Conservation (phyloP, 768 basidiomycete genomes). For the Baorangia bicolor region DNA sequence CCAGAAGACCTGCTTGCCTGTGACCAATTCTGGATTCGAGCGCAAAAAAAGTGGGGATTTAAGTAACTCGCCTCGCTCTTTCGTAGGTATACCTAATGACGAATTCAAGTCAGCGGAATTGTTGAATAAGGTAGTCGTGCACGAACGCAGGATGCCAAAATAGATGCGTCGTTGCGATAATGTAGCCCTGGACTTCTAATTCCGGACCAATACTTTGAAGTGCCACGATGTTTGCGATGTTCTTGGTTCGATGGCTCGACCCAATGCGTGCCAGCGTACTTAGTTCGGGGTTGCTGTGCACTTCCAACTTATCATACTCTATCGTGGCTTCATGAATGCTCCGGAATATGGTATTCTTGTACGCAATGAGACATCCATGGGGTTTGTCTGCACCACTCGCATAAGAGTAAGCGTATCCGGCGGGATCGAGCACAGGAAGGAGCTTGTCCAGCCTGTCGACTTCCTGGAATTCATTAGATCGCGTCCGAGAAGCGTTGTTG, state of each 20-base stretch:
- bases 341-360: slow-evolving; percentile 51
- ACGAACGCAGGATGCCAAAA: slow-evolving; percentile 92
- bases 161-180: slow-evolving; percentile 87
- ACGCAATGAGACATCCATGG: slow-evolving; percentile 86
- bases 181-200: slow-evolving; percentile 46
- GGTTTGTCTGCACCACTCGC: slow-evolving; percentile 72
- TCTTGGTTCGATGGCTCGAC: slow-evolving; percentile 68
- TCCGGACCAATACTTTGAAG: slow-evolving; percentile 45
- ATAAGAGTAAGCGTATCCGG: slow-evolving; percentile 64
- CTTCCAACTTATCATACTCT: slow-evolving; percentile 65
- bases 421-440: slow-evolving; percentile 60
- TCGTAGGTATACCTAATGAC: slow-evolving; percentile 62
- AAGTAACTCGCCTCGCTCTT: slow-evolving; percentile 58
- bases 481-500: neutral
- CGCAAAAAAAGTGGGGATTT: neutral
- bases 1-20: slow-evolving; percentile 77
- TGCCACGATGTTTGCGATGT: slow-evolving; percentile 76
- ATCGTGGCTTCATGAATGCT: slow-evolving; percentile 49
- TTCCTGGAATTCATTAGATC: slow-evolving; percentile 52
- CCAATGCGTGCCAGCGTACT: slow-evolving; percentile 42
- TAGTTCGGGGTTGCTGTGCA: slow-evolving; percentile 40
- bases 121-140: neutral
- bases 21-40: neutral
- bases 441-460: slow-evolving; percentile 80
- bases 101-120: neutral